Evolutionary conservation across 2,329 filamentous ascomycete genomes (phyloP).

Genomic region (Arthrobotrys entomopaga): DNA sequence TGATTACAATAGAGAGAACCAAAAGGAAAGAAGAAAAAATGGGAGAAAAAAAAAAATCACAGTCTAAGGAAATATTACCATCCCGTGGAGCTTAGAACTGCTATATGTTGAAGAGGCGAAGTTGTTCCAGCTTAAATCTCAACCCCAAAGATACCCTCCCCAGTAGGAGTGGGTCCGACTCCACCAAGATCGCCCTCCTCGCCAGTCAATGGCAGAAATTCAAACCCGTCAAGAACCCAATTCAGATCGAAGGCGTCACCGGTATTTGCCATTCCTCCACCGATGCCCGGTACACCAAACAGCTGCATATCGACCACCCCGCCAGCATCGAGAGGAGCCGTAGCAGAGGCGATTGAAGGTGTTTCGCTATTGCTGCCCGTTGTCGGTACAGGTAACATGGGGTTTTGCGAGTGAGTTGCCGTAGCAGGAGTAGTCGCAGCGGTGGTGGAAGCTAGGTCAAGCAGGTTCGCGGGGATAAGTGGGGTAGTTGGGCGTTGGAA

Average conservation of each 20-base stretch:
- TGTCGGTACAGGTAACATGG: slow-evolving; percentile 48
- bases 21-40: slow-evolving; percentile 3
- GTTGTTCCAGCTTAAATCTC: slow-evolving; percentile 35
- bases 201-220: slow-evolving; percentile 44
- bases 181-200: slow-evolving; percentile 40
- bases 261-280: slow-evolving; percentile 10
- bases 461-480: slow-evolving; percentile 33
- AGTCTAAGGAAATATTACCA: slow-evolving; percentile 14
- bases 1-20: not conserved
- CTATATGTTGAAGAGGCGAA: no score
- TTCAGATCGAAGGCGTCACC: slow-evolving; percentile 48
- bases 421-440: slow-evolving; percentile 12
- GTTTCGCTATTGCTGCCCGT: slow-evolving; percentile 48
- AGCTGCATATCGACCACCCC: slow-evolving; percentile 45
- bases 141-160: slow-evolving; percentile 41
- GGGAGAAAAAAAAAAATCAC: not conserved
- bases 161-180: slow-evolving; percentile 4
- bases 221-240: slow-evolving; percentile 51
- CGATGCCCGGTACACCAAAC: slow-evolving; percentile 34
- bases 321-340: slow-evolving; percentile 20
- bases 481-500: slow-evolving; percentile 46
- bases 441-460: slow-evolving; percentile 18
- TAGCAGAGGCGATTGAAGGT: slow-evolving; percentile 35
- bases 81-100: not conserved
- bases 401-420: slow-evolving; percentile 22